These are phyloP conservation scores for Agapanthus africanus DNA, from an alignment of 106 monocot species.

Conservation along the genomic window DNA sequence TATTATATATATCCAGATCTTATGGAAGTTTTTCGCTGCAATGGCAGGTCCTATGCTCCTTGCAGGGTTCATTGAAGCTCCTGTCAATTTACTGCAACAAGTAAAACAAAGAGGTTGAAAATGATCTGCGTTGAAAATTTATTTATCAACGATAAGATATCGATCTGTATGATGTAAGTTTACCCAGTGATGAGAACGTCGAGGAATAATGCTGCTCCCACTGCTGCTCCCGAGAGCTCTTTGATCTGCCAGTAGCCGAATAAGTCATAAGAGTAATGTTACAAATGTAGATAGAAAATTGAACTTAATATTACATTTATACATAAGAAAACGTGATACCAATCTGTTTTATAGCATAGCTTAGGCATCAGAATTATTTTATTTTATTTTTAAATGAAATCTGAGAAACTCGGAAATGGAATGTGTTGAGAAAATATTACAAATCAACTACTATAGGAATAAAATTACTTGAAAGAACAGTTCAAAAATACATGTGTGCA, in stretches of 20 bases:
- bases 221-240: conserved; percentile 14
- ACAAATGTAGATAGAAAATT: too few relatives aligned
- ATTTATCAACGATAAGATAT: background rate
- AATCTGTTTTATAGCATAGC: too few relatives aligned
- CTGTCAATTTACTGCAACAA: conserved; percentile 22
- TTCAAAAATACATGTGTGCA: too few relatives aligned
- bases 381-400: too few relatives aligned
- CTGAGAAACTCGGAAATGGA: too few relatives aligned
- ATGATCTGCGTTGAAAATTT: background rate
- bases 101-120: background rate
- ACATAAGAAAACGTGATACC: too few relatives aligned
- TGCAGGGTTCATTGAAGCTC: conserved; percentile 41
- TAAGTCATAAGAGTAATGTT: too few relatives aligned
- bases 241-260: conserved; percentile 12
- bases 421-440: too few relatives aligned
- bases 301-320: too few relatives aligned
- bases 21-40: conserved; percentile 1
- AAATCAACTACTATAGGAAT: too few relatives aligned
- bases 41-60: conserved; percentile 30
- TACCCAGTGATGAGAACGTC: conserved; percentile 16
- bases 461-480: too few relatives aligned
- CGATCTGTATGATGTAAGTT: background rate
- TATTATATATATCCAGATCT: conserved; percentile 28
- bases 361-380: too few relatives aligned
- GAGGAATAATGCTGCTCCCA: conserved; percentile 14